Conservation (phyloP, 495 filamentous ascomycete species). For the Parmelia sp. region DNA sequence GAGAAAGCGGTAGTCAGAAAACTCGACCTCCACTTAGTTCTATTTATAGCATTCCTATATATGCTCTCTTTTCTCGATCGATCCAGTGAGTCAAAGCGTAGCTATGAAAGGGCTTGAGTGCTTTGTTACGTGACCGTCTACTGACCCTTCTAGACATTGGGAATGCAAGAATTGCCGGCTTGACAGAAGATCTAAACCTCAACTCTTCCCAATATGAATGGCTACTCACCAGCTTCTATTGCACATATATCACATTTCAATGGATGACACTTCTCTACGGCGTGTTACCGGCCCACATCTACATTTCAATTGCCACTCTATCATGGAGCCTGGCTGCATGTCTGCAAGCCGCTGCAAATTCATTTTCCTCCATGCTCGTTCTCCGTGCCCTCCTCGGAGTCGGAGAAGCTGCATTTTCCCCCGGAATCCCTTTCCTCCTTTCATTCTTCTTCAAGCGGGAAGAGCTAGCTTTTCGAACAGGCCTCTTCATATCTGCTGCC, state of each 20-base stretch:
- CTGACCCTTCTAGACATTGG: slow-evolving; percentile 55
- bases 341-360: slow-evolving; percentile 58
- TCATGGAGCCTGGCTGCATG: slow-evolving; percentile 63
- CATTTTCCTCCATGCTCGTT: slow-evolving; percentile 39
- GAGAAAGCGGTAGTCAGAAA: slow-evolving; percentile 63
- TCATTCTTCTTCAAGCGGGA: slow-evolving; percentile 55
- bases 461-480: slow-evolving; percentile 53
- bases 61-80: slow-evolving; percentile 72
- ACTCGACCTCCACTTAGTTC: slow-evolving; percentile 66
- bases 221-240: slow-evolving; percentile 61
- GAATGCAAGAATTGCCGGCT: slow-evolving; percentile 68
- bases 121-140: neutral
- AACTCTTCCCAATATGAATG: slow-evolving; percentile 54
- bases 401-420: slow-evolving; percentile 52
- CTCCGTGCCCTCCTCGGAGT: slow-evolving; percentile 49
- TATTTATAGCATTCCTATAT: slow-evolving; percentile 74
- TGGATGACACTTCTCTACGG: slow-evolving; percentile 62
- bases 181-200: slow-evolving; percentile 56
- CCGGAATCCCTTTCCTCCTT: slow-evolving; percentile 55
- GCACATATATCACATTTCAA: slow-evolving; percentile 68
- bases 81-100: slow-evolving; percentile 49
- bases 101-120: neutral
- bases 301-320: slow-evolving; percentile 45
- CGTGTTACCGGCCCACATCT: slow-evolving; percentile 52
- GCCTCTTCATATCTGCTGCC: slow-evolving; percentile 55